These are phyloP conservation scores for Puccinia triticina DNA, from an alignment of 1,284 basidiomycete genomes.

Conservation along the genomic window DNA sequence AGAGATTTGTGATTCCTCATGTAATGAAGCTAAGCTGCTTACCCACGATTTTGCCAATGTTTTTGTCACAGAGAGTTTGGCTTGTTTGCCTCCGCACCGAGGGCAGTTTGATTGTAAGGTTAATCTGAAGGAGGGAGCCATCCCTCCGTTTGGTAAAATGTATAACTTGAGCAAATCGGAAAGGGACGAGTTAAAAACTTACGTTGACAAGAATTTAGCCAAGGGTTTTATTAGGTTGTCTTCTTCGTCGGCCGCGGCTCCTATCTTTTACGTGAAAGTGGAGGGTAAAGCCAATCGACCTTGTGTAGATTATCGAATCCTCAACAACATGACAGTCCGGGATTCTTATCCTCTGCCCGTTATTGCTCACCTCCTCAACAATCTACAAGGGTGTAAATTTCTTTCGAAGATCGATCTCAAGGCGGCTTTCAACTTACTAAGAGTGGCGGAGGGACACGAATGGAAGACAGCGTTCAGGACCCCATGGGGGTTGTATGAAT, in stretches of 20 bases:
- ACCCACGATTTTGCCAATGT: background rate
- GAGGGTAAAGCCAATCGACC: slow-evolving; percentile 52
- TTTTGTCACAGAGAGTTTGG: background rate
- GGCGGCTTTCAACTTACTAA: slow-evolving; percentile 58
- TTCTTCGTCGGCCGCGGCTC: slow-evolving; percentile 34
- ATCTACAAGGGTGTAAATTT: background rate
- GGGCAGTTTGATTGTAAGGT: background rate
- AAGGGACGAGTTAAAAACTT: background rate
- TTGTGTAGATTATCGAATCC: slow-evolving; percentile 52
- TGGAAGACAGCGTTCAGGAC: slow-evolving; percentile 11
- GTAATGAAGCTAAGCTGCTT: background rate
- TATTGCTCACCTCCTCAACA: background rate
- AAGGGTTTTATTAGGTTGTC: slow-evolving; percentile 39
- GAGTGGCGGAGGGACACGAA: slow-evolving; percentile 52
- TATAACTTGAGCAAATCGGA: background rate
- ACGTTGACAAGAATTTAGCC: background rate
- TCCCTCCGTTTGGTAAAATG: background rate
- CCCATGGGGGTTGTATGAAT: slow-evolving; percentile 59
- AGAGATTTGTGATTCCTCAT: background rate
- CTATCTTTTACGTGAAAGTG: slow-evolving; percentile 52
- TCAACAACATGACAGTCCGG: slow-evolving; percentile 53
- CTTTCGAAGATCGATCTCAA: slow-evolving; percentile 58
- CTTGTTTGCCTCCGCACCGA: background rate
- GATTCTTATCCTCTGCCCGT: slow-evolving; percentile 43
- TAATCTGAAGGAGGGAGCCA: background rate